Percentiles rank a stretch among this genome's conserved stretches.
Conservation (phyloP, 1,284 basidiomycete genomes). For the Inonotus obliquus region DNA sequence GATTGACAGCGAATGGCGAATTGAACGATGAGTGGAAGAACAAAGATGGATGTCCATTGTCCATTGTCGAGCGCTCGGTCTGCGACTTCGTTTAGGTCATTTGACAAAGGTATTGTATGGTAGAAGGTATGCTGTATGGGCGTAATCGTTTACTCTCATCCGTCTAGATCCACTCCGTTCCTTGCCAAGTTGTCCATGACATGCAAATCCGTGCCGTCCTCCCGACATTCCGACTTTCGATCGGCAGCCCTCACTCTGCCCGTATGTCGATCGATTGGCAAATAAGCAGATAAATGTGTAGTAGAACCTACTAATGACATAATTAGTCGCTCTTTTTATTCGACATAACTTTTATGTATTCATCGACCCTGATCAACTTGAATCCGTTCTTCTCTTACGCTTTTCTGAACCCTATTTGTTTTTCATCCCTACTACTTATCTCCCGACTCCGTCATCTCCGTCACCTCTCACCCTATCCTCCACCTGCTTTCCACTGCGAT, state of each 20-base stretch:
- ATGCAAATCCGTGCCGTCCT: too few relatives aligned
- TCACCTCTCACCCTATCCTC: neutral
- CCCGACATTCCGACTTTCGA: neutral
- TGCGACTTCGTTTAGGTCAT: neutral
- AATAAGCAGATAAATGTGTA: too few relatives aligned
- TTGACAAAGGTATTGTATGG: neutral
- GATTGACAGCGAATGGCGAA: neutral
- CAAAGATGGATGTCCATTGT: too few relatives aligned
- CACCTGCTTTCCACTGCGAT: neutral
- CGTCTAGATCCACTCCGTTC: neutral
- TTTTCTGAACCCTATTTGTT: neutral
- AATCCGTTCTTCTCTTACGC: neutral
- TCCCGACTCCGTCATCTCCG: neutral
- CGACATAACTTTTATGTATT: neutral
- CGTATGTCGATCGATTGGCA: too few relatives aligned
- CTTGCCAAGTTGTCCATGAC: neutral
- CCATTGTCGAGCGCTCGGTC: too few relatives aligned
- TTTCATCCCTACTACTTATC: neutral
- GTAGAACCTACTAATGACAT: too few relatives aligned
- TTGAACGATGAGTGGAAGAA: neutral
- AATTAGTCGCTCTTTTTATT: neutral
- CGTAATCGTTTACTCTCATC: too few relatives aligned
- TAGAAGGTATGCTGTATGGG: too few relatives aligned
- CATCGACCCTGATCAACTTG: neutral
- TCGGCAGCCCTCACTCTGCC: too few relatives aligned